phyloP scores from a whole-genome alignment of 2,329 filamentous ascomycete genomes.

The Claviceps lovelessii region DNA sequence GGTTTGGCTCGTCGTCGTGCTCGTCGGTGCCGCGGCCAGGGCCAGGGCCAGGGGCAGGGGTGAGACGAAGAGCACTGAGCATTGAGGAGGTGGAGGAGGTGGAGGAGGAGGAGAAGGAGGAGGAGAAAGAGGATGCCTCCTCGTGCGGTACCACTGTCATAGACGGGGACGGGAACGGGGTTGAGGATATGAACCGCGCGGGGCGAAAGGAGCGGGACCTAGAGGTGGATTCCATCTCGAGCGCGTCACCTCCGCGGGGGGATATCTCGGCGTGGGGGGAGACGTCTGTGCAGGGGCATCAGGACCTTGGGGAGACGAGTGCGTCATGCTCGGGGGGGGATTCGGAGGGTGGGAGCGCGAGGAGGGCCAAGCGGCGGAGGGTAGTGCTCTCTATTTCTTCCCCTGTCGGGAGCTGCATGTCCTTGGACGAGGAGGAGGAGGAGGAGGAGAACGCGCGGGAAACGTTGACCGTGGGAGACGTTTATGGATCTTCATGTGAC shows the following conservation, averaged over 20 bases:
- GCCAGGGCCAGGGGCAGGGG: conserved; percentile 15
- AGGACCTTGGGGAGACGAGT: not conserved
- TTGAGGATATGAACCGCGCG: not conserved
- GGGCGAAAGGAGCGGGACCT: not conserved
- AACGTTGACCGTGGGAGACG: too few relatives aligned
- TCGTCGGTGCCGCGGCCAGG: conserved; percentile 18
- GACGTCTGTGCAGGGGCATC: too few relatives aligned
- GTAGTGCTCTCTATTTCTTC: conserved; percentile 13
- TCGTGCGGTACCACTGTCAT: not conserved
- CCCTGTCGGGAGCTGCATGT: conserved; percentile 8
- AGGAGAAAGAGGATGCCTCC: conserved; percentile 6
- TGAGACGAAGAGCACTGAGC: conserved; percentile 11
- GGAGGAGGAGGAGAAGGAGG: conserved; percentile 10
- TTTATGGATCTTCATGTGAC: too few relatives aligned
- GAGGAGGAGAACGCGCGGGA: not conserved
- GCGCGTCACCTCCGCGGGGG: not conserved
- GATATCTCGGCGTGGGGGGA: not conserved
- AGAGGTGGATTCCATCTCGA: not conserved
- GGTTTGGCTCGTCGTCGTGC: conserved; percentile 21
- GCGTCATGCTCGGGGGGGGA: conserved; percentile 1
- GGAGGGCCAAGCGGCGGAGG: conserved; percentile 8
- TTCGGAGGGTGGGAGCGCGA: not conserved
- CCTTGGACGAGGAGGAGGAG: not conserved
- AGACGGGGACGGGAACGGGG: not conserved
- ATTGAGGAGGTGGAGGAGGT: conserved; percentile 23